These are phyloP conservation scores for Didymellaceae sp. DNA, from an alignment of 2,329 filamentous ascomycete species.

Conservation along the genomic window DNA sequence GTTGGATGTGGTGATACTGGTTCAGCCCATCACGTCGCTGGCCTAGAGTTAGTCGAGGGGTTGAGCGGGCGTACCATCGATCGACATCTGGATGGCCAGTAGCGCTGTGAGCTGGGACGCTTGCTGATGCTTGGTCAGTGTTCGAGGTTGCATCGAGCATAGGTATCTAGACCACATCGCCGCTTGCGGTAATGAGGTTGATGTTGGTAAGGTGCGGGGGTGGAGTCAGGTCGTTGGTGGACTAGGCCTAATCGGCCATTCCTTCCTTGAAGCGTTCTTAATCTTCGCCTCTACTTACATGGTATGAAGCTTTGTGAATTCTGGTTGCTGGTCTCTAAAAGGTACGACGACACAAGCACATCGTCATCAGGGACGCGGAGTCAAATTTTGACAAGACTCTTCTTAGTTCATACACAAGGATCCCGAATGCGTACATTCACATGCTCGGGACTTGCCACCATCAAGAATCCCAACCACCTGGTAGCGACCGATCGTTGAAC, in stretches of 20 bases:
- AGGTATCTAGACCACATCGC: background rate
- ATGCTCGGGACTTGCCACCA: background rate
- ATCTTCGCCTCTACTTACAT: background rate
- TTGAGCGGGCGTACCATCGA: background rate
- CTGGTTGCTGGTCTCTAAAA: too few species aligned
- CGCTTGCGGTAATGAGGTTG: slow-evolving; percentile 1
- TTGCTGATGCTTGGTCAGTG: background rate
- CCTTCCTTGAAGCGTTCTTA: background rate
- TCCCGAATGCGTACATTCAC: background rate
- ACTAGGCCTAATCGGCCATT: too few species aligned
- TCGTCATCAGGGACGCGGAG: background rate
- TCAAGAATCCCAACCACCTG: background rate
- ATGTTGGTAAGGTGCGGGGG: slow-evolving; percentile 10
- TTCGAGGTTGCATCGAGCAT: background rate
- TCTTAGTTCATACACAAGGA: too few species aligned
- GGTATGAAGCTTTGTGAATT: too few species aligned
- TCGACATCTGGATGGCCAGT: background rate
- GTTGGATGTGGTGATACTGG: background rate
- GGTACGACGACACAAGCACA: too few species aligned
- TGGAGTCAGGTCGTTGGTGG: too few species aligned
- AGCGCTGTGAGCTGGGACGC: background rate
- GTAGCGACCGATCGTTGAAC: background rate
- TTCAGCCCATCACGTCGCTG: slow-evolving; percentile 4
- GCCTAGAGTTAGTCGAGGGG: background rate
- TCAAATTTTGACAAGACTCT: too few species aligned